These are phyloP conservation scores for Haberlea rhodopensis DNA, from an alignment of 257 asterid species.

Conservation along the genomic window DNA sequence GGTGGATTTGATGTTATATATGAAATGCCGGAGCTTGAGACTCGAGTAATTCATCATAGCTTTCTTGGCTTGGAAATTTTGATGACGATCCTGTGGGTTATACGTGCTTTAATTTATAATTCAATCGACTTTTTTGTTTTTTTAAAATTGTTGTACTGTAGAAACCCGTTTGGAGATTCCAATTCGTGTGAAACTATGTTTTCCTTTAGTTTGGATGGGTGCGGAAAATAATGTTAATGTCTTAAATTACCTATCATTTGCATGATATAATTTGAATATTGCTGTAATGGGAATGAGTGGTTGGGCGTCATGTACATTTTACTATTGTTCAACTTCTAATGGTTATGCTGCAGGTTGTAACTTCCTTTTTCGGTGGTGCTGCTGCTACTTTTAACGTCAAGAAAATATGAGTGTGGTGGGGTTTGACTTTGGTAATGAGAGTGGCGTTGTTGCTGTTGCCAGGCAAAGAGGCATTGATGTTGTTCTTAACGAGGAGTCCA, in stretches of 20 bases:
- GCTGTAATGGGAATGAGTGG: too few species aligned
- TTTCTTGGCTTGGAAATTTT: neutral
- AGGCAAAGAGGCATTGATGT: conserved; percentile 95
- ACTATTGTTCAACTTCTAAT: too few species aligned
- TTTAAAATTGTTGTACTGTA: neutral
- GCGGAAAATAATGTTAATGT: too few species aligned
- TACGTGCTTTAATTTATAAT: neutral
- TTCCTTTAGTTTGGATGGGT: neutral
- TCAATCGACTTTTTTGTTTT: neutral
- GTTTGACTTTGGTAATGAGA: too few species aligned
- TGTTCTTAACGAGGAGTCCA: too few species aligned
- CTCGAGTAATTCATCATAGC: too few species aligned
- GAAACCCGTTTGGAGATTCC: neutral
- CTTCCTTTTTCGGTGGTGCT: too few species aligned
- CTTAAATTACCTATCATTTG: too few species aligned
- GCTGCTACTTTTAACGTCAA: too few species aligned
- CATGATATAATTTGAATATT: too few species aligned
- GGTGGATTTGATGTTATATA: neutral
- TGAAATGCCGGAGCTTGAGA: neutral
- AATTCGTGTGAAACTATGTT: neutral
- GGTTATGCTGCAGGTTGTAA: too few species aligned
- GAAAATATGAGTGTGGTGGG: conserved; percentile 95
- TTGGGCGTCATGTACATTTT: too few species aligned
- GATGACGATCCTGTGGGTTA: neutral
- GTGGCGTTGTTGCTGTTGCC: conserved; percentile 92